A percentile compares a stretch with the other conserved stretches of the same genome.
These are phyloP conservation scores for Sistotremastrum suecicum DNA, from an alignment of 768 basidiomycete species.

Conservation along the genomic window DNA sequence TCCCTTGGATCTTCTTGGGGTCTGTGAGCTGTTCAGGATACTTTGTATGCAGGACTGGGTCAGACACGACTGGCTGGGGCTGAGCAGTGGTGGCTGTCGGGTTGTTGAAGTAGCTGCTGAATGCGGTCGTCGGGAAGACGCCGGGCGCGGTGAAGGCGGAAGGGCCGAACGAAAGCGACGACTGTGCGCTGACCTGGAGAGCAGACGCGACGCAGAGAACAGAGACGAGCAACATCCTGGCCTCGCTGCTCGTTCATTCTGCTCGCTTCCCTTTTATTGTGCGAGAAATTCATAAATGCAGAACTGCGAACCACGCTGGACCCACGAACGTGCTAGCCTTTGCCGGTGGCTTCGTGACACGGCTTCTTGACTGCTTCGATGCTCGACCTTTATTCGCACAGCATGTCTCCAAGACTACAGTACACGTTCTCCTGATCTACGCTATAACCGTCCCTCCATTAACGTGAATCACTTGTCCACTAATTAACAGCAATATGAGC, in stretches of 20 bases:
- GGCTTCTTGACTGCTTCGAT: too few species aligned
- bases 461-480: slow-evolving; percentile 14
- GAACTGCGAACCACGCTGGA: too few species aligned
- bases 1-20: slow-evolving; percentile 44
- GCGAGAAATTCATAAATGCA: too few species aligned
- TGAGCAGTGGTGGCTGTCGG: slow-evolving; percentile 62
- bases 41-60: slow-evolving; percentile 49
- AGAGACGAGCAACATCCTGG: too few species aligned
- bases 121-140: slow-evolving; percentile 50
- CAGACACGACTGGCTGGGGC: slow-evolving; percentile 64
- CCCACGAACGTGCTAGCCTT: too few species aligned
- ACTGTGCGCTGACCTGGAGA: too few species aligned
- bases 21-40: slow-evolving; percentile 52
- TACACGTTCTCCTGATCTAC: not conserved
- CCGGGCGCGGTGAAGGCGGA: slow-evolving; percentile 47
- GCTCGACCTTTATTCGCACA: too few species aligned
- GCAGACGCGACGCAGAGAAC: too few species aligned
- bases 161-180: slow-evolving; percentile 8
- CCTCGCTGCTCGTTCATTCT: too few species aligned
- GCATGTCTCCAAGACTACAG: too few species aligned
- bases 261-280: too few species aligned
- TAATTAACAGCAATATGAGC: slow-evolving; percentile 5
- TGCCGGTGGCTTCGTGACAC: too few species aligned
- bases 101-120: slow-evolving; percentile 52
- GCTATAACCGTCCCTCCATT: slow-evolving; percentile 10